Evolutionary conservation across 1,284 basidiomycete species (phyloP).

Genomic region (Sanghuangporus baumii): DNA sequence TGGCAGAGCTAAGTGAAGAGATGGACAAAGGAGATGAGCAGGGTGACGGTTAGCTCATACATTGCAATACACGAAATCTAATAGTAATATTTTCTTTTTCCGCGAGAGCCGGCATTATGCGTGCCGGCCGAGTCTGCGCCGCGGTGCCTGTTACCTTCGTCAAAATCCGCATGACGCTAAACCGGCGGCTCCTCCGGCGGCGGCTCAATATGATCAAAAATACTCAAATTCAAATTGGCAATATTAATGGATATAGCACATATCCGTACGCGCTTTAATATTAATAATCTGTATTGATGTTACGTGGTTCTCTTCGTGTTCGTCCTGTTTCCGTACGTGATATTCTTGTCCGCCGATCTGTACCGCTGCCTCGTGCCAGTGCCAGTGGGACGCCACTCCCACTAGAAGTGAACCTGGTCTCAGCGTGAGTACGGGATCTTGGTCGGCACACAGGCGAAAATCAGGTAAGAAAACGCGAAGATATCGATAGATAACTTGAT

Average conservation of each 20-base stretch:
- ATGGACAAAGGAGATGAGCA: not conserved
- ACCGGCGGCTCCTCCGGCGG: not conserved
- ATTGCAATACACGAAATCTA: slow-evolving; percentile 4
- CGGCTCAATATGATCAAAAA: not conserved
- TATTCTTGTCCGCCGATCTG: not conserved
- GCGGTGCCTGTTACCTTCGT: not conserved
- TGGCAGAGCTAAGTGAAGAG: not conserved
- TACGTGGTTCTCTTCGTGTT: not conserved
- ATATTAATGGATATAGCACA: not conserved
- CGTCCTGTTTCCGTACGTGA: not conserved
- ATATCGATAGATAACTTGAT: not conserved
- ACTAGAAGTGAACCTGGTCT: not conserved
- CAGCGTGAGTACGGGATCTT: not conserved
- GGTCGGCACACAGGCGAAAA: not conserved
- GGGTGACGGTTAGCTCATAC: slow-evolving; percentile 1
- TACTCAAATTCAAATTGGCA: not conserved
- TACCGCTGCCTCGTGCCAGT: not conserved
- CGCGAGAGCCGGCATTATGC: not conserved
- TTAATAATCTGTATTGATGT: too few species aligned
- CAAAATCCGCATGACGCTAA: not conserved
- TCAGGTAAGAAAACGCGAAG: not conserved
- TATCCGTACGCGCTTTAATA: not conserved
- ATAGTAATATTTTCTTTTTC: not conserved
- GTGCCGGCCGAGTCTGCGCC: not conserved
- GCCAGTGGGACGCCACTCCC: not conserved